Conservation (phyloP, 768 basidiomycete species). For the Cantharellus anzutake region DNA sequence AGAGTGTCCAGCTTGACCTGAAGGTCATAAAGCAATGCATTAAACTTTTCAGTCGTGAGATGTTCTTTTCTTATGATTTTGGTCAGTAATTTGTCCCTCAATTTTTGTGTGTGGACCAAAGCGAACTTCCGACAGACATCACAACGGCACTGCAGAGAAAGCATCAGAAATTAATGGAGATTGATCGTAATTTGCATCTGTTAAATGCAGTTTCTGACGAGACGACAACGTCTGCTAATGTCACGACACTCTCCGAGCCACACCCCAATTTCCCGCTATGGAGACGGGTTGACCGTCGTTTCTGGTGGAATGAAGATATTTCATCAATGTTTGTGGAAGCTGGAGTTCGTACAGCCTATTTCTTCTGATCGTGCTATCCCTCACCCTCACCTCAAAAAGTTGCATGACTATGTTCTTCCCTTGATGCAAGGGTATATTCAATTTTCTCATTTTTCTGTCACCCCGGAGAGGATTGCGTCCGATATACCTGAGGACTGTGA, state of each 20-base stretch:
- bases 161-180: conserved; percentile 40
- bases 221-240: conserved; percentile 16
- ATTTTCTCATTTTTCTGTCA: conserved; percentile 34
- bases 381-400: conserved; percentile 18
- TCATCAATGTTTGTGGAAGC: conserved; percentile 70
- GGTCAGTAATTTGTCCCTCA: conserved; percentile 27
- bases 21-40: conserved; percentile 70
- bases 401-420: conserved; percentile 74
- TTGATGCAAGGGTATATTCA: conserved; percentile 92
- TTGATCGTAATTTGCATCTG: conserved; percentile 37
- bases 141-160: conserved; percentile 73
- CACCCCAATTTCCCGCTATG: conserved; percentile 67
- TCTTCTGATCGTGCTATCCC: neutral
- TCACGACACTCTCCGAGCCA: conserved; percentile 49
- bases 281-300: conserved; percentile 75
- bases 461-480: conserved; percentile 11
- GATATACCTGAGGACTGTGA: neutral
- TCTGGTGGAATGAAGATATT: conserved; percentile 95
- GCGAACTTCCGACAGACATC: conserved; percentile 32
- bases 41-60: conserved; percentile 65
- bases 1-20: conserved; percentile 54
- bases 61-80: conserved; percentile 80
- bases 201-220: conserved; percentile 15
- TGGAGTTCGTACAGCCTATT: conserved; percentile 34
- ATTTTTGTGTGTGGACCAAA: neutral